Evolutionary conservation across 148 eudicot genomes (phyloP).

Genomic region (Suaeda aralocaspica): DNA sequence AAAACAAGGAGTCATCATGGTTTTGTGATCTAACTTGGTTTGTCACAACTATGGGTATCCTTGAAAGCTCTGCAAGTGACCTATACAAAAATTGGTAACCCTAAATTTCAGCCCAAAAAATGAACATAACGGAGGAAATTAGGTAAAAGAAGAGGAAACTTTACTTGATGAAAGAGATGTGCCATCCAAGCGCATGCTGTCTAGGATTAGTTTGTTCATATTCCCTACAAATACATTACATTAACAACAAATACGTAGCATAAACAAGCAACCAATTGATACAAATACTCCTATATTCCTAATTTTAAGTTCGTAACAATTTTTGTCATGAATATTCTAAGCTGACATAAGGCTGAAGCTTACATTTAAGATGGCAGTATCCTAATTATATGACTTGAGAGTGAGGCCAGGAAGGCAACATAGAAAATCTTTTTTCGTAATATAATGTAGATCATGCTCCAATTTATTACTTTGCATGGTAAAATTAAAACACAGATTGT

Average conservation of each 20-base stretch:
- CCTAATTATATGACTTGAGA: neutral
- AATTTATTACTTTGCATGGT: too few relatives aligned
- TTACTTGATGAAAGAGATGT: slow-evolving; percentile 81
- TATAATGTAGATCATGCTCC: neutral
- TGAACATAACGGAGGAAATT: neutral
- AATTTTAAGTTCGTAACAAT: neutral
- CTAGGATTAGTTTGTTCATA: slow-evolving; percentile 47
- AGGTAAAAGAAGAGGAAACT: neutral
- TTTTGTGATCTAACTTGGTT: slow-evolving; percentile 85
- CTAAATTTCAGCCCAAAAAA: neutral
- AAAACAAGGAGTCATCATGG: slow-evolving; percentile 48
- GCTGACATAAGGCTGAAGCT: neutral
- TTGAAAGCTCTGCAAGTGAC: slow-evolving; percentile 80
- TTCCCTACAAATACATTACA: slow-evolving; percentile 48
- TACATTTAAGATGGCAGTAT: neutral
- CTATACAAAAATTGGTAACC: slow-evolving; percentile 27
- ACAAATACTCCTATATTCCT: too few relatives aligned
- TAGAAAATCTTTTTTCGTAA: neutral
- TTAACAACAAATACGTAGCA: neutral
- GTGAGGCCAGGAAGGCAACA: neutral
- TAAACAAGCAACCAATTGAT: neutral
- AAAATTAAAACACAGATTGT: too few relatives aligned
- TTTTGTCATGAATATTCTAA: neutral
- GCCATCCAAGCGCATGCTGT: slow-evolving; percentile 79
- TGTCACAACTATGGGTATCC: slow-evolving; percentile 83